Conservation (phyloP, 805 yeast species). For the Metschnikowia lunata region DNA sequence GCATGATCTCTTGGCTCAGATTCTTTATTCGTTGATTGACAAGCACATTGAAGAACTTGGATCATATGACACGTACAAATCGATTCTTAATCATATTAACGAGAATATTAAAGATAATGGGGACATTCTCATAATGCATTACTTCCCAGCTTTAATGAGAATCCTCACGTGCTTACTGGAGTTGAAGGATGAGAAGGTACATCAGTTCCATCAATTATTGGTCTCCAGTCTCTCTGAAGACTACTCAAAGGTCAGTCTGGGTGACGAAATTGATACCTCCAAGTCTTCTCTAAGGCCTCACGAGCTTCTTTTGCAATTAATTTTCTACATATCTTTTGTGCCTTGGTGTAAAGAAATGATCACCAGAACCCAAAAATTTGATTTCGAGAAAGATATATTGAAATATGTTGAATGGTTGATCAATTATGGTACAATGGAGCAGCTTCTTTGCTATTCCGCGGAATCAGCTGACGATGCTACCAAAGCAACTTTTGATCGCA, state of each 20-base stretch:
- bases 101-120: slow-evolving; percentile 45
- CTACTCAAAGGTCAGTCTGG: slow-evolving; percentile 17
- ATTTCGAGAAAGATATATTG: slow-evolving; percentile 53
- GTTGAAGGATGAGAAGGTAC: slow-evolving; percentile 32
- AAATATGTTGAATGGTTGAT: slow-evolving; percentile 56
- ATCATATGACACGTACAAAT: slow-evolving; percentile 29
- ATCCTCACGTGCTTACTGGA: slow-evolving; percentile 41
- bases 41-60: slow-evolving; percentile 31
- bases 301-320: slow-evolving; percentile 43
- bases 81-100: slow-evolving; percentile 42
- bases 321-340: slow-evolving; percentile 55
- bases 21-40: slow-evolving; percentile 50
- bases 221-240: slow-evolving; percentile 30
- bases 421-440: slow-evolving; percentile 67
- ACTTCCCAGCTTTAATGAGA: slow-evolving; percentile 54
- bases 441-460: slow-evolving; percentile 55
- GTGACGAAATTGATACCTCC: slow-evolving; percentile 29
- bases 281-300: slow-evolving; percentile 29
- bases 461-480: slow-evolving; percentile 45
- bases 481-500: slow-evolving; percentile 34
- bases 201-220: slow-evolving; percentile 37
- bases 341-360: slow-evolving; percentile 60
- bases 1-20: slow-evolving; percentile 69
- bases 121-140: slow-evolving; percentile 62
- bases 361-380: slow-evolving; percentile 40